Evolutionary conservation across 495 filamentous ascomycete genomes (phyloP), one percentile per base, ranked within the genome.

Genomic region (Hypoxylon perforatum): DNA sequence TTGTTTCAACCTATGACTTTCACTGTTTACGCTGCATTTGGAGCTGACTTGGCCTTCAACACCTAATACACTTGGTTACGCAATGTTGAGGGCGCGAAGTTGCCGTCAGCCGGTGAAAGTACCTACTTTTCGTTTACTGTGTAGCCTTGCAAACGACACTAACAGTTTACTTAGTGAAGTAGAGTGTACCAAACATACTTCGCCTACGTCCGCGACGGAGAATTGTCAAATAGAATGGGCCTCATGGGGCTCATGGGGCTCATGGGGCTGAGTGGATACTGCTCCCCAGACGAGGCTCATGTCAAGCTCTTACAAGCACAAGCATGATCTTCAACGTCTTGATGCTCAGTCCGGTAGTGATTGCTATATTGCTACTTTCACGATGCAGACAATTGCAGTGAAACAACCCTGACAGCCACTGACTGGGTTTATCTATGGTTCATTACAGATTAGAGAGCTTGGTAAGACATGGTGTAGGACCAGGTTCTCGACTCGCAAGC

Each of bases 401-500:
- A 65, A 70, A 65, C 61, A 52, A 9, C 50, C 45, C 41, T 61
- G 56, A 50, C 36, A 25, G 56, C 46, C n/a, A 59, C 46, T 22
- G 49, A 46, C 33, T 19, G 38, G 46, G 56, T 49, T 42, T 44
- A 61, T 65, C 66, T 51, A 11, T 60, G 12, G 57, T 36, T 19
- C 36, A 53, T 15, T 47, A 61, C 41, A 57, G 52, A 57, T 47
- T 57, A 67, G 61, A 15, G 51, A 45, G 45, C 30, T 23, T 25
- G 23, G n/a, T 60, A 65, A 48, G 56, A 65, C 67, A 65, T 46
- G 60, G 66, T 64, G n/a, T 60, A 65, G 44, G 56, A 65, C 67
- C 61, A 52, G 60, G 66, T 64, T 54, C 5, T 11, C 39, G 48
- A 33, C 50, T 61, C 46, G 48, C 56, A 38, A 69, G 60, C 65